Evolutionary conservation across 2,329 filamentous ascomycete species (phyloP), one percentile per base, ranked within the genome.

Genomic region (Talaromyces sp.): DNA sequence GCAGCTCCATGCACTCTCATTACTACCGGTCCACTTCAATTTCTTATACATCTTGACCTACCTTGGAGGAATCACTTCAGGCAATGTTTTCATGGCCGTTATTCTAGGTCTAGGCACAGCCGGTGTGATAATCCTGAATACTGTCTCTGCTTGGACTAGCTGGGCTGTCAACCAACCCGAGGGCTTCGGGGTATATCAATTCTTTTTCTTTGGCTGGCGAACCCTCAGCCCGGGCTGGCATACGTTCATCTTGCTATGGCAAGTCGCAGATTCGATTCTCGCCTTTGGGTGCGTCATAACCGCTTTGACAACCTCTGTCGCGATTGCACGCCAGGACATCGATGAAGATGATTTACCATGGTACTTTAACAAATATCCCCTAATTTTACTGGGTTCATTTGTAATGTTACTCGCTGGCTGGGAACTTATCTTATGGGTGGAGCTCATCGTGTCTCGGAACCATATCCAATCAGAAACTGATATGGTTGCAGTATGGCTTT

Each of bases 171-270:
- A 54, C 24, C 51, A 54, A 26, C 51, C 24, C 0, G 27, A 29
- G 5, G 51, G 51, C 4, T 54, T 19, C 51, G 51, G 51, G 7
- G 51, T 54, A 10, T 54, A 54, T 54, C 51, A 54, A 29, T 54
- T 54, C 51, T 54, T 54, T 24, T 54, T 54, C 31, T 54, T 54
- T 8, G 51, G 51, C 51, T 54, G 51, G 51, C 24, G 51, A 31
- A 54, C 51, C 6, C 26, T 54, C 10, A 54, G 27, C 51, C 24
- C 27, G 26, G 51, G 51, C 12, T 54, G 51, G 51, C 51, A 54
- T 31, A 54, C n/a, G 11, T 29, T 29, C 27, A 10, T 54, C 51
- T 29, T 54, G 26, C 21, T 54, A 24, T 54, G 51, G 51, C 51
- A 54, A 14, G 31, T 54, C 31, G 26, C 31, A 17, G 51, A 54